These are phyloP conservation scores for Spiraea crenata DNA, from an alignment of 331 rosid species.

Conservation along the genomic window DNA sequence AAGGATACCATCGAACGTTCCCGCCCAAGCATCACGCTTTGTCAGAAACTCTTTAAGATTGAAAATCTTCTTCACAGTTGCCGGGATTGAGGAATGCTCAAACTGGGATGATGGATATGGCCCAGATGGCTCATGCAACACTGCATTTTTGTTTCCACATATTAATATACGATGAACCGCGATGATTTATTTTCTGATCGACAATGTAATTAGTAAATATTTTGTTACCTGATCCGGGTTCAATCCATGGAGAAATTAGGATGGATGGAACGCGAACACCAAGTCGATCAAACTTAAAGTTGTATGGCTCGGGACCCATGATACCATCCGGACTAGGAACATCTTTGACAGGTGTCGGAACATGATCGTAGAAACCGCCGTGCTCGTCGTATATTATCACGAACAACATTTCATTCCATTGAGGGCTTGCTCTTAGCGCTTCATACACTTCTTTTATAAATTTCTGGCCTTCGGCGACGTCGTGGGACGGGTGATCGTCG, in stretches of 20 bases:
- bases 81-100: conserved; percentile 65
- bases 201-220: too few species aligned
- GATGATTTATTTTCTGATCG: too few species aligned
- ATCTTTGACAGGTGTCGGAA: conserved; percentile 57
- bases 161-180: too few species aligned
- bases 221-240: conserved; percentile 57
- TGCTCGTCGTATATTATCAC: conserved; percentile 72
- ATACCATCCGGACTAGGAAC: conserved; percentile 76
- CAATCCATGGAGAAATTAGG: conserved; percentile 77
- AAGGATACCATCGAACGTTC: conserved; percentile 41
- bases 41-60: conserved; percentile 58
- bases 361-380: conserved; percentile 83
- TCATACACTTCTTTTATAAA: conserved; percentile 67
- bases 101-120: conserved; percentile 67
- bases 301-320: conserved; percentile 53
- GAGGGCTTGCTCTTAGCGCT: conserved; percentile 64
- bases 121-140: conserved; percentile 59
- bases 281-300: conserved; percentile 64
- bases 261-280: conserved; percentile 80
- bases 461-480: conserved; percentile 67
- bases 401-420: conserved; percentile 72
- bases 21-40: conserved; percentile 61
- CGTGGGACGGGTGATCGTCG: conserved; percentile 86
- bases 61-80: conserved; percentile 72
- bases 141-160: conserved; percentile 32